Evolutionary conservation across 768 basidiomycete species (phyloP).

Genomic region (Termitomyces eurrhizus): DNA sequence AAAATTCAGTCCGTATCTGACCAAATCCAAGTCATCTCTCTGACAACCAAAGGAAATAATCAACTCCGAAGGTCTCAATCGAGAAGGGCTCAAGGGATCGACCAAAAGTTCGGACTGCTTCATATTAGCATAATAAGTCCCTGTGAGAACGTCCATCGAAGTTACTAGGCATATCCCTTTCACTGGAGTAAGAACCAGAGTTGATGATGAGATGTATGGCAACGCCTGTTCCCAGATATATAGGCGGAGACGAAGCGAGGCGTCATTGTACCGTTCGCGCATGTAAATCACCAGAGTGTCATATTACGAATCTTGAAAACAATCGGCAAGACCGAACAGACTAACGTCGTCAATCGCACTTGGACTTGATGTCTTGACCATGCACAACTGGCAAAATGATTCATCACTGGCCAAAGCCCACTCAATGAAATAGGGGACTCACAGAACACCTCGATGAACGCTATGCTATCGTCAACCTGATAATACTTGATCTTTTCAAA

Average conservation of each 20-base stretch:
- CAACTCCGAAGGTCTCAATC: not conserved
- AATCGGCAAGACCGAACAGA: no score
- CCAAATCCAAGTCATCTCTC: not conserved
- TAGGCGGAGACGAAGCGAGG: not conserved
- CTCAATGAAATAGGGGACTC: not conserved
- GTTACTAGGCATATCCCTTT: not conserved
- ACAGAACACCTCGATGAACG: conserved; percentile 16
- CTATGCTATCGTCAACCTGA: conserved; percentile 4
- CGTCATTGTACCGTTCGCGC: not conserved
- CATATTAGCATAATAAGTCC: not conserved
- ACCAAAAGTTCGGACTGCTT: not conserved
- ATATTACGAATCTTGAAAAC: not conserved
- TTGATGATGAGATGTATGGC: not conserved
- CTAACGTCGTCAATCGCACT: not conserved
- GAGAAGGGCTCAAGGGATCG: not conserved
- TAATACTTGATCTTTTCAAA: conserved; percentile 8
- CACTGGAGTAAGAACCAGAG: not conserved
- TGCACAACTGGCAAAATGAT: not conserved
- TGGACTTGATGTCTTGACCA: not conserved
- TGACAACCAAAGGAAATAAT: not conserved
- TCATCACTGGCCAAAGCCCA: not conserved
- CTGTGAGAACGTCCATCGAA: not conserved
- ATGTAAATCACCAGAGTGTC: not conserved
- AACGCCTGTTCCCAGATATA: not conserved
- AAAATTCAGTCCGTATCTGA: not conserved